Conservation (phyloP, 148 eudicot species). For the Rhododendron vialii region DNA sequence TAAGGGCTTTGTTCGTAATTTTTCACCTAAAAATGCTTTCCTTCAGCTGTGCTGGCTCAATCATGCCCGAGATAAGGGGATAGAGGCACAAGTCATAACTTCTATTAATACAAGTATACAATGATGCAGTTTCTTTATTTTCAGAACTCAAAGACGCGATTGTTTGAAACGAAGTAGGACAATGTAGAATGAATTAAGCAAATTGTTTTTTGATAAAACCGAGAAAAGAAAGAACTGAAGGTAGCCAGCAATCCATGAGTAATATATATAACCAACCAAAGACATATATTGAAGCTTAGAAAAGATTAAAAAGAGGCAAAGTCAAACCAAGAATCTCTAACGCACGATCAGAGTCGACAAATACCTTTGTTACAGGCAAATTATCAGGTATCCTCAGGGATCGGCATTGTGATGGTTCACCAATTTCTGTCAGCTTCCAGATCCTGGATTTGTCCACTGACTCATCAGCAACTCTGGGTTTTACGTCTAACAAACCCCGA, state of each 20-base stretch:
- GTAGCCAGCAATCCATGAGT: background rate
- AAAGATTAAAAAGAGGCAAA: background rate
- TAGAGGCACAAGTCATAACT: background rate
- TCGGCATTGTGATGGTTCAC: conserved; percentile 70
- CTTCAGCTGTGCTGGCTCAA: background rate
- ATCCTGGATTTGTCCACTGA: conserved; percentile 56
- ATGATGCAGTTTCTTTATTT: background rate
- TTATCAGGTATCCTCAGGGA: conserved; percentile 75
- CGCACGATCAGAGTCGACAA: background rate
- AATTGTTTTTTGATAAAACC: background rate
- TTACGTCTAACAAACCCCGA: conserved; percentile 50
- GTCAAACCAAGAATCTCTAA: background rate
- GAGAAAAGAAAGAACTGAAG: background rate
- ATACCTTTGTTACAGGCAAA: conserved; percentile 62
- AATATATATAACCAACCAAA: background rate
- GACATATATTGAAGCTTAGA: background rate
- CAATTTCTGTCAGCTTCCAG: conserved; percentile 69
- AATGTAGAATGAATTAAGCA: background rate
- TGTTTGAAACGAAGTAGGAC: background rate
- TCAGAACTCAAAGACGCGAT: background rate
- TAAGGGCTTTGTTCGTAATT: background rate
- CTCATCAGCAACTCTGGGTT: conserved; percentile 65
- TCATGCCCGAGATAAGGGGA: background rate
- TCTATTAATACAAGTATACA: background rate
- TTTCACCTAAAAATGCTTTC: background rate